Evolutionary conservation across 495 filamentous ascomycete species (phyloP).

Genomic region (Podospora didyma): DNA sequence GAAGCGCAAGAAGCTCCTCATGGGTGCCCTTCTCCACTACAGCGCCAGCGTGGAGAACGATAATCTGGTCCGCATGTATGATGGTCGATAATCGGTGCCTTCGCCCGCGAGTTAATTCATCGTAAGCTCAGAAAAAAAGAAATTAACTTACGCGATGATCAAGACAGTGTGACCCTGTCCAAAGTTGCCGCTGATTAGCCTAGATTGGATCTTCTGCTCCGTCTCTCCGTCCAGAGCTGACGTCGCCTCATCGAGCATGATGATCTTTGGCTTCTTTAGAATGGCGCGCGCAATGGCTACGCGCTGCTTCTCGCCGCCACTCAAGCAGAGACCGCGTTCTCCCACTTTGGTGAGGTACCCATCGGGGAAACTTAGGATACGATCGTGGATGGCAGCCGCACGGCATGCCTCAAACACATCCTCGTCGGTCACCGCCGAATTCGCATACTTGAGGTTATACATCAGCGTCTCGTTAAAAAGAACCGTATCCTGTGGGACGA

Average conservation of each 20-base stretch:
- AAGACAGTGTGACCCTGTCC: conserved; percentile 77
- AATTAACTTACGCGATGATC: conserved; percentile 53
- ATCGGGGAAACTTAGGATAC: conserved; percentile 90
- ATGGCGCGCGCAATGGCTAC: conserved; percentile 96
- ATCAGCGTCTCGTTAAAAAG: conserved; percentile 96
- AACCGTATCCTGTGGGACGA: conserved; percentile 94
- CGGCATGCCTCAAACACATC: conserved; percentile 85
- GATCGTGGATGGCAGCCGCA: conserved; percentile 92
- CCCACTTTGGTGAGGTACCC: conserved; percentile 89
- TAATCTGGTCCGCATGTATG: conserved; percentile 87
- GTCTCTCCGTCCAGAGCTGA: conserved; percentile 94
- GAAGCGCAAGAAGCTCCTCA: conserved; percentile 69
- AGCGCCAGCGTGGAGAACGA: conserved; percentile 81
- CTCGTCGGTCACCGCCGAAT: conserved; percentile 77
- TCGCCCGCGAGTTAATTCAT: neutral
- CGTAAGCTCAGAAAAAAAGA: neutral
- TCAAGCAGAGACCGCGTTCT: conserved; percentile 87
- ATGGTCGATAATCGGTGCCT: conserved; percentile 91
- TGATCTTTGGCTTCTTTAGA: conserved; percentile 91
- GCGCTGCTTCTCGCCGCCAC: conserved; percentile 94
- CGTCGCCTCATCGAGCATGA: conserved; percentile 94
- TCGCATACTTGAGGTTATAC: conserved; percentile 95
- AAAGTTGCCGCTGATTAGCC: conserved; percentile 72
- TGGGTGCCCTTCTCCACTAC: conserved; percentile 87
- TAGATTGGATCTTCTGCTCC: conserved; percentile 90